These are phyloP conservation scores for Pseudocercospora pini-densiflorae DNA, from an alignment of 2,329 filamentous ascomycete genomes.

Conservation along the genomic window DNA sequence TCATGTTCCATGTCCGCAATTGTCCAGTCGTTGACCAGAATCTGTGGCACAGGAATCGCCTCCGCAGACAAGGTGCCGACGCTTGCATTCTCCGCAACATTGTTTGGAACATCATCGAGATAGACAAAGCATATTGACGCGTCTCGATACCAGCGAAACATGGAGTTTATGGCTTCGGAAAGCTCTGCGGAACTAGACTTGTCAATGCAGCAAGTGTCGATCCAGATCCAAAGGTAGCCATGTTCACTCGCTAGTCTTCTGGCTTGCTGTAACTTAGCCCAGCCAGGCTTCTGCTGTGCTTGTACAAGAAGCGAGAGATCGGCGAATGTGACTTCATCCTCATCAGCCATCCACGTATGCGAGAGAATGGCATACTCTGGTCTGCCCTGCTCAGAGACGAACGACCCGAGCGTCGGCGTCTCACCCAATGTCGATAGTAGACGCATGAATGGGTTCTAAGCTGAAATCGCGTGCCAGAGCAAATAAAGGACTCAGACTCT, in stretches of 20 bases:
- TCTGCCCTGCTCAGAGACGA: too few relatives aligned
- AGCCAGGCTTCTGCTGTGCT: neutral
- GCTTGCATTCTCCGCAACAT: too few relatives aligned
- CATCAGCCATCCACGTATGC: conserved; percentile 8
- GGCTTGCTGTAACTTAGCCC: neutral
- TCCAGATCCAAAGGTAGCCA: neutral
- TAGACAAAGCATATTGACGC: neutral
- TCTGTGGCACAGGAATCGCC: too few relatives aligned
- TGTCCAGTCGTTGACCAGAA: too few relatives aligned
- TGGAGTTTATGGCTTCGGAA: neutral
- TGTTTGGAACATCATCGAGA: neutral
- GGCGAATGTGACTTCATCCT: conserved; percentile 1
- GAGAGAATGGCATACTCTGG: conserved; percentile 13
- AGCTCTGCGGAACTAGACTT: neutral
- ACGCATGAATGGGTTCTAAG: too few relatives aligned
- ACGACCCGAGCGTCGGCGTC: too few relatives aligned
- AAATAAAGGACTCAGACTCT: too few relatives aligned
- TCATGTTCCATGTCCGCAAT: too few relatives aligned
- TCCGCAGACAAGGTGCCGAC: too few relatives aligned
- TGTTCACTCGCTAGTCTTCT: neutral
- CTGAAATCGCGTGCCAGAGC: too few relatives aligned
- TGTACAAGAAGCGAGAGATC: neutral
- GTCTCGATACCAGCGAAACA: neutral
- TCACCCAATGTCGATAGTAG: neutral
- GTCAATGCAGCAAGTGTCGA: neutral